These are phyloP conservation scores for Trametes elegans DNA, from an alignment of 768 basidiomycete species.

Conservation along the genomic window DNA sequence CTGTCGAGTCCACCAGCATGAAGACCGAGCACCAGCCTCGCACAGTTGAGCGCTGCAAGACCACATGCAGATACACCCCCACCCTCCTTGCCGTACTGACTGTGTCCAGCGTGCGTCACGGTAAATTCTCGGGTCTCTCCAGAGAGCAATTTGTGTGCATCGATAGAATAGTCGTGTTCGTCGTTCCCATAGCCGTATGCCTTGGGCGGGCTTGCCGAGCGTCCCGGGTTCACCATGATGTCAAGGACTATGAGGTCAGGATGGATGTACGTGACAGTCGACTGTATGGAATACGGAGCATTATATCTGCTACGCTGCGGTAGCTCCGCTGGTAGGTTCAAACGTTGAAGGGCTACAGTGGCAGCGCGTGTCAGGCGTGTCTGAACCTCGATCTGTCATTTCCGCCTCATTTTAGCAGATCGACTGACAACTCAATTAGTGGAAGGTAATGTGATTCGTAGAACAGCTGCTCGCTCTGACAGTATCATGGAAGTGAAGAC, in stretches of 20 bases:
- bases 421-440: too few species aligned
- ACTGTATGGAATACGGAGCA: not conserved
- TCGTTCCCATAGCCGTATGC: too few species aligned
- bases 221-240: too few species aligned
- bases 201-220: too few species aligned
- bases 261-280: not conserved
- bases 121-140: slow-evolving; percentile 23
- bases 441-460: too few species aligned
- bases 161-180: not conserved
- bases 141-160: not conserved
- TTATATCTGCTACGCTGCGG: not conserved
- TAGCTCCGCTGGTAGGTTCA: not conserved
- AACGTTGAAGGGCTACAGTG: too few species aligned
- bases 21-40: slow-evolving; percentile 44
- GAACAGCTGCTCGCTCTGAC: too few species aligned
- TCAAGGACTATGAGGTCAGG: too few species aligned
- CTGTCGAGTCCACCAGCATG: slow-evolving; percentile 33
- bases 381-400: too few species aligned
- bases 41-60: slow-evolving; percentile 65
- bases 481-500: too few species aligned
- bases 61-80: slow-evolving; percentile 58
- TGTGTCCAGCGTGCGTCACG: slow-evolving; percentile 48
- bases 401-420: too few species aligned
- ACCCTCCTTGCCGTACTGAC: slow-evolving; percentile 47
- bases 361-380: too few species aligned